Evolutionary conservation across 2,329 filamentous ascomycete species (phyloP).

Genomic region (Cercospora sesami): DNA sequence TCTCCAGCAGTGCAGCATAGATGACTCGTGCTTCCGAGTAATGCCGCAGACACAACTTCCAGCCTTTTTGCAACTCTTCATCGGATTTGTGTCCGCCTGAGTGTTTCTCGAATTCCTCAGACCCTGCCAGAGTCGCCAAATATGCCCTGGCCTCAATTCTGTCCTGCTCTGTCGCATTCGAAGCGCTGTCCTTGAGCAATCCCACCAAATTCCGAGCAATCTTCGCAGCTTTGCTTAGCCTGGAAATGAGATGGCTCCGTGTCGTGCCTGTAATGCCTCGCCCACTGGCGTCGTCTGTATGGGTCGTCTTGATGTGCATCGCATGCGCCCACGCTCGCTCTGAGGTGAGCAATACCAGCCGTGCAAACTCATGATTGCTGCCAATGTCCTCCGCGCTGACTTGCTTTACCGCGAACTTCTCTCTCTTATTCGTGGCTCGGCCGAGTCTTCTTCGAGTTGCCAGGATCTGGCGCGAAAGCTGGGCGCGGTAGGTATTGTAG

Average conservation of each 20-base stretch:
- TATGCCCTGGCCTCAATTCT: slow-evolving; percentile 86
- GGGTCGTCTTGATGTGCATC: slow-evolving; percentile 86
- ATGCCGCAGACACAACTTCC: slow-evolving; percentile 73
- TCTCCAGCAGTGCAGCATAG: slow-evolving; percentile 71
- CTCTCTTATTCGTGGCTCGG: slow-evolving; percentile 77
- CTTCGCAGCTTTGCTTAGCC: slow-evolving; percentile 75
- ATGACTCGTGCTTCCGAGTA: slow-evolving; percentile 78
- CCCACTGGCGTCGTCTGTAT: slow-evolving; percentile 69
- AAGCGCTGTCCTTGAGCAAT: slow-evolving; percentile 64
- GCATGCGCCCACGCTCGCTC: slow-evolving; percentile 95
- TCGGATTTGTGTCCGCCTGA: slow-evolving; percentile 45
- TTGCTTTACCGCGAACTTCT: slow-evolving; percentile 75
- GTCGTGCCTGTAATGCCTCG: slow-evolving; percentile 77
- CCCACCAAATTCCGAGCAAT: slow-evolving; percentile 68
- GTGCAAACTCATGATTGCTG: slow-evolving; percentile 73
- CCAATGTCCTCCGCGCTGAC: slow-evolving; percentile 75
- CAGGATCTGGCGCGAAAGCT: slow-evolving; percentile 77
- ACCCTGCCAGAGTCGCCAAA: slow-evolving; percentile 71
- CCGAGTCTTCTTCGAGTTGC: slow-evolving; percentile 82
- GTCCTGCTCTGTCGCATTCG: slow-evolving; percentile 68
- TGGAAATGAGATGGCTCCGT: slow-evolving; percentile 83
- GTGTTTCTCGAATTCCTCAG: slow-evolving; percentile 81
- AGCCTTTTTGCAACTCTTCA: slow-evolving; percentile 53
- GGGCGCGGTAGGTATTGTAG: slow-evolving; percentile 78
- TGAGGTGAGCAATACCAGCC: slow-evolving; percentile 78